Evolutionary conservation across 2,329 filamentous ascomycete species (phyloP), one percentile per base, ranked within the genome.

Genomic region (Penicillium hesseltinei): DNA sequence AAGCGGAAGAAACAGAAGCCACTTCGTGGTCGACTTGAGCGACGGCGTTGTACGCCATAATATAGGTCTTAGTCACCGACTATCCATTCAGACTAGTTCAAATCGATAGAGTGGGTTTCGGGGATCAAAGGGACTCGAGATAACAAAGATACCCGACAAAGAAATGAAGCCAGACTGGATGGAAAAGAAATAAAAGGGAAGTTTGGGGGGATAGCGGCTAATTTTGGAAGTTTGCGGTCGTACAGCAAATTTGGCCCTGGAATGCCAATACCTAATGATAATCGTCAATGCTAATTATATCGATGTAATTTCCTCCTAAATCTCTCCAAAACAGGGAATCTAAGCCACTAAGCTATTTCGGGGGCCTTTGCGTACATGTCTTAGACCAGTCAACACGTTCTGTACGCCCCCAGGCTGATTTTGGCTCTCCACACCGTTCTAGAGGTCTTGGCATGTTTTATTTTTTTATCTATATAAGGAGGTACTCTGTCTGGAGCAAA

Each of bases 1-100:
- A 72, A 54, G 71, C 75, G 51, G 66, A 70, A 25, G 69, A 69
- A 52, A 75, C 64, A 45, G 73, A 77, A 51, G 68, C 69, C 54
- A 71, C 65, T 50, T 77, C 75, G 46, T 68, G 67, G 58, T 78
- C 75, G 56, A 67, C 62, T 64, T 78, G 77, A 51, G 75, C 71
- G 60, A 79, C 60, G 59, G 73, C 71, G 60, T 76, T 77, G 71
- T 78, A 78, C 48, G 71, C 73, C 77, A 79, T 79, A 48, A 57
- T 69, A 46, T 51, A 54, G 48, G 51, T 33, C 51, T 27, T 51
- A 19, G 35, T 43, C 56, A 54, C 42, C 48, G 21, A 43, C 47
- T 51, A 42, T 57, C 59, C 58, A 62, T 64, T 43, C 57, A 64
- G 60, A 56, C 46, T 44, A 43, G 58, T 57, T 57, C 57, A 44